Percentiles rank a stretch among this genome's conserved stretches.
These are phyloP conservation scores for Scheffersomyces illinoinensis DNA, from an alignment of 1,139 yeast species.

Conservation along the genomic window DNA sequence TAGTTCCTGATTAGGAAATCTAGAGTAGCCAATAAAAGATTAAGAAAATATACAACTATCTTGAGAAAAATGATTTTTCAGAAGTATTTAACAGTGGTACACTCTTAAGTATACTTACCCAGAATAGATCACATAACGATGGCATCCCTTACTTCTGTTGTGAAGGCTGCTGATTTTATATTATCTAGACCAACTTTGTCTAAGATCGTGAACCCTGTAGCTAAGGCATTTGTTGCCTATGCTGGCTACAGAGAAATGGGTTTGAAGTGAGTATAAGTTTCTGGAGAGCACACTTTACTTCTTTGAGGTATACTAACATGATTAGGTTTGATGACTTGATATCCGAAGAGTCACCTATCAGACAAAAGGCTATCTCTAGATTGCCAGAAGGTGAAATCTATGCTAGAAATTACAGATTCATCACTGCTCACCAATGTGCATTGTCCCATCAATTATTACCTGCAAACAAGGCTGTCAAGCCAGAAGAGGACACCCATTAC, in stretches of 20 bases:
- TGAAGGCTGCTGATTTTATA: slow-evolving; percentile 78
- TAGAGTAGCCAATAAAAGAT: slow-evolving; percentile 13
- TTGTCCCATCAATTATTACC: slow-evolving; percentile 86
- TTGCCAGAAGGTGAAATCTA: slow-evolving; percentile 81
- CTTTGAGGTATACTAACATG: slow-evolving; percentile 16
- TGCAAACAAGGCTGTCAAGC: slow-evolving; percentile 70
- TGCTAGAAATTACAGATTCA: slow-evolving; percentile 88
- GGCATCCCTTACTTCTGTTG: slow-evolving; percentile 82
- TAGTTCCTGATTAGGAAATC: slow-evolving; percentile 11
- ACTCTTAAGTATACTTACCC: not conserved
- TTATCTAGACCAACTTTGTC: slow-evolving; percentile 78
- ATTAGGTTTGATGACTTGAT: slow-evolving; percentile 76
- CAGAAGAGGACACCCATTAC: slow-evolving; percentile 84
- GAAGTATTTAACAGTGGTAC: slow-evolving; percentile 1
- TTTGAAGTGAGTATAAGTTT: slow-evolving; percentile 50
- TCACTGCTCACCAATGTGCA: slow-evolving; percentile 88
- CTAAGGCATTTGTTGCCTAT: slow-evolving; percentile 68
- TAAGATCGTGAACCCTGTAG: slow-evolving; percentile 74
- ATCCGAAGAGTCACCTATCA: slow-evolving; percentile 80
- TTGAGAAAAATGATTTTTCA: slow-evolving; percentile 6
- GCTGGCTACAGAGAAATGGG: slow-evolving; percentile 96
- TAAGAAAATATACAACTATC: slow-evolving; percentile 4
- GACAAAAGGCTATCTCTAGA: slow-evolving; percentile 87
- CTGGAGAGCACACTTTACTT: not conserved
- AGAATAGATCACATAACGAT: slow-evolving; percentile 23